A percentile compares a stretch with the other conserved stretches of the same genome.
These are phyloP conservation scores for Symbiodinium pilosum DNA, from an alignment of 73 alveolate species.

Conservation along the genomic window DNA sequence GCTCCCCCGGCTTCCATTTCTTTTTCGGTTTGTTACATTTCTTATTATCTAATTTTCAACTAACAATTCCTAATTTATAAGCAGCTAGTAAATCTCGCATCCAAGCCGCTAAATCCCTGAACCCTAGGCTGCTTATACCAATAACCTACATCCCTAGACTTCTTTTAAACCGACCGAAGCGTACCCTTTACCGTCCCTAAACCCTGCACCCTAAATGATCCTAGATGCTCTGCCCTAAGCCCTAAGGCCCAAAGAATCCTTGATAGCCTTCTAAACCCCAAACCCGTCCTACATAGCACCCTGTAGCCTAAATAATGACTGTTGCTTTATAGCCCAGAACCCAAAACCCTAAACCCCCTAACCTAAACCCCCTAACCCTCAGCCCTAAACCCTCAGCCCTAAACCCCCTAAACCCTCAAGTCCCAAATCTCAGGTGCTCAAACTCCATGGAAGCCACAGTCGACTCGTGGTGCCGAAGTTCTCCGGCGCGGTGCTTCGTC, in stretches of 20 bases:
- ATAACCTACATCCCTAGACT: background rate
- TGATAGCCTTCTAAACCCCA: background rate
- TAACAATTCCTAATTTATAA: too few species aligned
- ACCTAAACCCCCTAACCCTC: background rate
- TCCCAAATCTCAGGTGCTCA: conserved; percentile 5
- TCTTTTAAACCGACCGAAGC: background rate
- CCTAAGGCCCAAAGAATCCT: too few species aligned
- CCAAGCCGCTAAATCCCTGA: too few species aligned
- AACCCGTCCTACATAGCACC: background rate
- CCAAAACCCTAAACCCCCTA: background rate
- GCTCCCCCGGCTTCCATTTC: too few species aligned
- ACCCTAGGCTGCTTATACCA: too few species aligned
- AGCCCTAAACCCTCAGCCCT: background rate
- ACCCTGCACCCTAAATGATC: background rate
- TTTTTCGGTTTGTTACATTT: too few species aligned
- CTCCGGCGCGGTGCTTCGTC: conserved; percentile 17
- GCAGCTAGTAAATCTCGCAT: too few species aligned
- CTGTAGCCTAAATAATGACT: background rate
- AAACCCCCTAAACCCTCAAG: background rate
- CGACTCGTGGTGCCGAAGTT: conserved; percentile 58
- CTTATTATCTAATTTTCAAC: too few species aligned
- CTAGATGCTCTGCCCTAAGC: too few species aligned
- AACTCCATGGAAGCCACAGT: conserved; percentile 10
- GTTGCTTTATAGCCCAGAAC: background rate
- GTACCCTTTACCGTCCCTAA: background rate